Evolutionary conservation across 2,329 filamentous ascomycete genomes (phyloP).

Genomic region (Penicillium griseofulvum): DNA sequence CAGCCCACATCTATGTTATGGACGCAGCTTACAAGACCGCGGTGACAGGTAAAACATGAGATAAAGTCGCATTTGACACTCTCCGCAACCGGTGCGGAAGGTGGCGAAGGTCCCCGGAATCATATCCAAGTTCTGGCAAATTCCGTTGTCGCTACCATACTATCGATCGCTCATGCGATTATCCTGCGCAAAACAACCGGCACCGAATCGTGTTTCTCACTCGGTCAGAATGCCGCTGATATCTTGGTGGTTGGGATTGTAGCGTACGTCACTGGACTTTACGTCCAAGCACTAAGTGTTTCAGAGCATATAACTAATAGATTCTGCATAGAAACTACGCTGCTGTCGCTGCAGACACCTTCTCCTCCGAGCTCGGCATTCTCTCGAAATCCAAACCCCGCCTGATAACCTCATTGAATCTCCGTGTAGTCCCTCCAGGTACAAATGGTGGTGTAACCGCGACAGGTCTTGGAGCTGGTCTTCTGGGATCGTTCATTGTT

Average conservation of each 20-base stretch:
- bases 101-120: constrained; percentile 78
- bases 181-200: constrained; percentile 31
- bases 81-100: constrained; percentile 65
- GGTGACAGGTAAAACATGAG: constrained; percentile 74
- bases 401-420: constrained; percentile 75
- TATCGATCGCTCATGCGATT: constrained; percentile 54
- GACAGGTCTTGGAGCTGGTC: constrained; percentile 69
- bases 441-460: constrained; percentile 91
- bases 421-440: constrained; percentile 78
- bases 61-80: constrained; percentile 80
- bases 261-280: constrained; percentile 30
- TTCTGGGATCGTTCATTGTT: constrained; percentile 68
- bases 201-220: constrained; percentile 39
- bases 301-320: background rate
- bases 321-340: constrained; percentile 67
- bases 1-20: background rate
- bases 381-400: constrained; percentile 72
- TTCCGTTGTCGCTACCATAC: constrained; percentile 71
- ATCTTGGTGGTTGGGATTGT: constrained; percentile 42
- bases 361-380: constrained; percentile 93
- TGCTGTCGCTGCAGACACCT: constrained; percentile 87
- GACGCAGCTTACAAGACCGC: background rate
- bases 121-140: constrained; percentile 91
- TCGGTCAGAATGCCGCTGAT: constrained; percentile 33
- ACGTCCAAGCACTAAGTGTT: background rate